Percentiles rank a stretch among this genome's conserved stretches.
Evolutionary conservation across 345 rosid genomes (phyloP).

Genomic region (Leavenworthia alabamica): DNA sequence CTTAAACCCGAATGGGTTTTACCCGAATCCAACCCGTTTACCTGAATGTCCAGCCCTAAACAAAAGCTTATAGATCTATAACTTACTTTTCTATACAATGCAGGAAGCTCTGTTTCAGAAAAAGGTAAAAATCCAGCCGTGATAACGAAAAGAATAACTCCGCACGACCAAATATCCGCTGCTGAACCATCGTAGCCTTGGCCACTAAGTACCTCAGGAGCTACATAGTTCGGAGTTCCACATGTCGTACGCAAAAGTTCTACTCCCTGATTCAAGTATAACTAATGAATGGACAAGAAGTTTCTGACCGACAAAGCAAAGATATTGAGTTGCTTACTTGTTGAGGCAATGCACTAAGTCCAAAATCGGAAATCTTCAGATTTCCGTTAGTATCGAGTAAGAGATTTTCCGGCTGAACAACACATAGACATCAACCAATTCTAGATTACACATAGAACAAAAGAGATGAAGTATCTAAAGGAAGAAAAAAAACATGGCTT

Average conservation of each 20-base stretch:
- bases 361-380: constrained; percentile 93
- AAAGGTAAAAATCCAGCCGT: constrained; percentile 92
- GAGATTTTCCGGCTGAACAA: constrained; percentile 80
- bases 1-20: too few relatives aligned
- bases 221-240: constrained; percentile 97
- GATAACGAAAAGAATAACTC: constrained; percentile 78
- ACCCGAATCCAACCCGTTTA: too few relatives aligned
- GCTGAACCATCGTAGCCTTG: constrained; percentile 84
- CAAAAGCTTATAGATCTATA: too few relatives aligned
- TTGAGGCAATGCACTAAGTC: constrained; percentile 90
- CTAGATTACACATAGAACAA: constrained; percentile 15
- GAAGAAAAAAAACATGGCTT: background rate
- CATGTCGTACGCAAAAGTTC: constrained; percentile 89
- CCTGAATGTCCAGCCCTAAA: too few relatives aligned
- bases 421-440: background rate
- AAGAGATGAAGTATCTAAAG: background rate
- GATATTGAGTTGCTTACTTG: constrained; percentile 61
- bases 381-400: constrained; percentile 66
- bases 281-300: constrained; percentile 22
- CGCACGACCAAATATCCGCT: constrained; percentile 96
- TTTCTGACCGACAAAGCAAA: background rate
- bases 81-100: constrained; percentile 64
- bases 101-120: constrained; percentile 67
- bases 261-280: constrained; percentile 55
- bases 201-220: constrained; percentile 74